A percentile compares a stretch with the other conserved stretches of the same genome.
Evolutionary conservation across 768 basidiomycete genomes (phyloP).

Genomic region (Inosperma sp.): DNA sequence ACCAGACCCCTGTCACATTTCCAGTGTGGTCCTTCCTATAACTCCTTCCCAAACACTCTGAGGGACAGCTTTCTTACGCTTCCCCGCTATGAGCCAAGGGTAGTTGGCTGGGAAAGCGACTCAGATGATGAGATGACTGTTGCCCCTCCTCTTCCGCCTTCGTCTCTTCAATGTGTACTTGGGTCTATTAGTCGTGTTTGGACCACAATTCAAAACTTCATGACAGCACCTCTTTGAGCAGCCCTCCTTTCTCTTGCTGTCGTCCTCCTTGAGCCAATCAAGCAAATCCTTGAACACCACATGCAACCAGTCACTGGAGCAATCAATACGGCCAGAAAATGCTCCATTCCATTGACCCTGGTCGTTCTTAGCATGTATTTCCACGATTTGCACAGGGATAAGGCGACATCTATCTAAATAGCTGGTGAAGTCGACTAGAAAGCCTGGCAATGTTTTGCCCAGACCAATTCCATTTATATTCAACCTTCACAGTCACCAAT

Average conservation of each 20-base stretch:
- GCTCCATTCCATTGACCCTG: constrained; percentile 83
- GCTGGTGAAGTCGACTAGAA: not conserved
- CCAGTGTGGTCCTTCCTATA: constrained; percentile 32
- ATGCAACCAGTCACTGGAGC: constrained; percentile 67
- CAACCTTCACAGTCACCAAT: not conserved
- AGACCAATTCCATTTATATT: not conserved
- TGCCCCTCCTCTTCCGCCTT: not conserved
- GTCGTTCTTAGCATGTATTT: constrained; percentile 94
- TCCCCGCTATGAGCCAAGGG: constrained; percentile 25
- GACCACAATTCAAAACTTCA: constrained; percentile 57
- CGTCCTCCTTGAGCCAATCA: constrained; percentile 71
- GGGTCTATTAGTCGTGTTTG: constrained; percentile 19
- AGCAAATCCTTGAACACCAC: constrained; percentile 61
- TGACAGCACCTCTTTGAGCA: constrained; percentile 88
- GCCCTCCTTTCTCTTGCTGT: constrained; percentile 70
- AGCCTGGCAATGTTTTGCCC: constrained; percentile 2
- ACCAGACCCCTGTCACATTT: not conserved
- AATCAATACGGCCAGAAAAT: constrained; percentile 61
- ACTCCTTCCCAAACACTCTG: constrained; percentile 63
- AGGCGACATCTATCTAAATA: not conserved
- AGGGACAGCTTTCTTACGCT: constrained; percentile 36
- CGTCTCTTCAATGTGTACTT: constrained; percentile 20
- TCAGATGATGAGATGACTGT: constrained; percentile 8
- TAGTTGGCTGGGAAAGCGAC: constrained; percentile 23
- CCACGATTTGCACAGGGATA: constrained; percentile 39